phyloP scores from a whole-genome alignment of 176 grass and related monocot genomes.

The Thalia dealbata region DNA sequence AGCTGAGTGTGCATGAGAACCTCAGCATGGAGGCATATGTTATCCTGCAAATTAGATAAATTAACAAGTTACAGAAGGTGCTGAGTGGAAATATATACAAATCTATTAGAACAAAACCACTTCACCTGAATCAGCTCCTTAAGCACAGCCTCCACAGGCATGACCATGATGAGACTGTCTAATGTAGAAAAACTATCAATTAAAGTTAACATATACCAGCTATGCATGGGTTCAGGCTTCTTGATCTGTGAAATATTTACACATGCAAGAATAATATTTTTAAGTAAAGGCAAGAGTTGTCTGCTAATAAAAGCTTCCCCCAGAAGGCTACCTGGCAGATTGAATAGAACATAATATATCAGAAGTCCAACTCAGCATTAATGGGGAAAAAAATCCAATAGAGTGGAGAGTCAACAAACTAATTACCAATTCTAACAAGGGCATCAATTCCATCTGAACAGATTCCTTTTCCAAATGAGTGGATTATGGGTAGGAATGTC shows the following conservation, averaged over 20 bases:
- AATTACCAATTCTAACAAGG: constrained; percentile 89
- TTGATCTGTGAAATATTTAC: constrained; percentile 46
- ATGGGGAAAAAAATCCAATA: constrained; percentile 16
- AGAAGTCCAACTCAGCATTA: neutral
- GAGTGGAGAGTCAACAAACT: constrained; percentile 7
- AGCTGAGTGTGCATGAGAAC: constrained; percentile 62
- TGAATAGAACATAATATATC: neutral
- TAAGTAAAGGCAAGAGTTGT: constrained; percentile 75
- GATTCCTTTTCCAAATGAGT: constrained; percentile 87
- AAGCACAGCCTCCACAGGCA: constrained; percentile 49
- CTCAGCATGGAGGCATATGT: constrained; percentile 68
- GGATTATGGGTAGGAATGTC: constrained; percentile 74
- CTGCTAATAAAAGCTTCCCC: constrained; percentile 70
- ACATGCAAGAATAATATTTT: constrained; percentile 50
- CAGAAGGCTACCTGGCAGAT: constrained; percentile 57
- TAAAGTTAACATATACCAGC: constrained; percentile 59
- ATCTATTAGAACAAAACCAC: constrained; percentile 5
- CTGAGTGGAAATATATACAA: constrained; percentile 6
- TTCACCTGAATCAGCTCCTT: constrained; percentile 81
- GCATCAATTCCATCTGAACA: constrained; percentile 77
- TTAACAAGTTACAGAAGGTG: constrained; percentile 14
- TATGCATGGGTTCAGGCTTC: constrained; percentile 63
- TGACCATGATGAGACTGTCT: constrained; percentile 56
- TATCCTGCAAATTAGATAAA: constrained; percentile 47
- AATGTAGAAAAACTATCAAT: constrained; percentile 65